Evolutionary conservation across 345 rosid species (phyloP), one percentile per base, ranked within the genome.

Genomic region (Salix koriyanagi): DNA sequence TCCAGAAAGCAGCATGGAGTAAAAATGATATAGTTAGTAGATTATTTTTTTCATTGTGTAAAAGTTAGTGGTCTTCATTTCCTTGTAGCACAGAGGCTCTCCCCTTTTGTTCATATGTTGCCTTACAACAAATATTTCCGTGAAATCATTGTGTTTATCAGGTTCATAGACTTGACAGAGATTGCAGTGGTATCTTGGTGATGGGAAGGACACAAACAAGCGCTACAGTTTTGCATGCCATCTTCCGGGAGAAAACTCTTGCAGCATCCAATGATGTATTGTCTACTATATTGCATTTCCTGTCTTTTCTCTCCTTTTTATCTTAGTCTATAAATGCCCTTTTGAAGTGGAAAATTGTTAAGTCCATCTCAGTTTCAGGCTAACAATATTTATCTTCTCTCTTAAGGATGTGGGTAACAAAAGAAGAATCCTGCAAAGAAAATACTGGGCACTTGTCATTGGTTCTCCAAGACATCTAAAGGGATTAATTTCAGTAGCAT

Each of bases 141-240:
- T 48, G 41, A 42, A 46, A 42, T 18, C 6, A 65, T 58, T 56
- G 32, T 42, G 15, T 21, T 78, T 80, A 18, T 76, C 77, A 95
- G 98, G 99, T 93, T 80, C 99, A 95, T 81, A 91, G 98, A 79
- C 96, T 95, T 64, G 98, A 95, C 84, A 84, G 89, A 88, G 99
- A 93, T 84, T 82, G 97, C 79, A 91, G 97, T 79, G 99, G 99
- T 67, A 85, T 95, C 77, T 84, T 95, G 90, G 94, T 95, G 79
- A 88, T 95, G 96, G 99, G 91, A 66, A 91, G 98, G 88, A 93
- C 97, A 44, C 94, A 90, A 77, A 83, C 83, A 12, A 91, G 94
- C 83, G 85, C 96, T 7, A 81, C 93, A 61, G 83, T 89, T 79
- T 83, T 95, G 83, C 98, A 95, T 86, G 87, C 97, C 34, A 79